Conservation (phyloP, 352 stramenopile species). For the Pythium folliculosum region DNA sequence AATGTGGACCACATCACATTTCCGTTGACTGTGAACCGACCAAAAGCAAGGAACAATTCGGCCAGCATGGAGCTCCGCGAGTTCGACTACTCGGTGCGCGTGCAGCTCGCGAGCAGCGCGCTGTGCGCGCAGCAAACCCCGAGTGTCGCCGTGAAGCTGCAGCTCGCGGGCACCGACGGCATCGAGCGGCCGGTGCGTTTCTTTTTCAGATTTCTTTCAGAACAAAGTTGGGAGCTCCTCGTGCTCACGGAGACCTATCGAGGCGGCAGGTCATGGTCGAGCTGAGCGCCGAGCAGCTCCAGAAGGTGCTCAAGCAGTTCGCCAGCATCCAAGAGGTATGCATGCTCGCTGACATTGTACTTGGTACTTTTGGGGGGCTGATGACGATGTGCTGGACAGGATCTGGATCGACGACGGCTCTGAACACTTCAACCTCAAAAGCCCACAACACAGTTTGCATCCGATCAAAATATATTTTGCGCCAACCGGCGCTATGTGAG, state of each 20-base stretch:
- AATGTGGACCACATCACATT: constrained; percentile 24
- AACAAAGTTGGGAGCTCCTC: background rate
- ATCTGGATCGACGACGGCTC: constrained; percentile 4
- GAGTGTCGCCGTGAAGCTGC: constrained; percentile 56
- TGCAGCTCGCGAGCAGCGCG: constrained; percentile 59
- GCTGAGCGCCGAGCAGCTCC: constrained; percentile 25
- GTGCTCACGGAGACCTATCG: background rate
- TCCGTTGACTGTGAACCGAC: background rate
- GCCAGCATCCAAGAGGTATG: constrained; percentile 22
- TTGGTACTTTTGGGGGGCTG: background rate
- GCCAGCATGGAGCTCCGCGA: constrained; percentile 44
- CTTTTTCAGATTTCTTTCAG: too few species aligned
- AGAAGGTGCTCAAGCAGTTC: constrained; percentile 29
- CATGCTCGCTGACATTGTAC: background rate
- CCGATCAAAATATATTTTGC: constrained; percentile 1
- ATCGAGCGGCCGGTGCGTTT: constrained; percentile 27
- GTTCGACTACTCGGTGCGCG: constrained; percentile 79
- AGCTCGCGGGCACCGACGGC: constrained; percentile 28
- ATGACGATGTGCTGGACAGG: background rate
- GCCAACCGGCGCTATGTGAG: background rate
- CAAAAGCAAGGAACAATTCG: too few species aligned
- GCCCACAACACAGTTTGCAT: background rate
- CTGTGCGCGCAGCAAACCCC: constrained; percentile 47
- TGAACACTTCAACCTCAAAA: background rate
- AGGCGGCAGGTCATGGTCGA: constrained; percentile 27